Evolutionary conservation across 179 eudicot species (phyloP).

Genomic region (Heliamphora pulchella): DNA sequence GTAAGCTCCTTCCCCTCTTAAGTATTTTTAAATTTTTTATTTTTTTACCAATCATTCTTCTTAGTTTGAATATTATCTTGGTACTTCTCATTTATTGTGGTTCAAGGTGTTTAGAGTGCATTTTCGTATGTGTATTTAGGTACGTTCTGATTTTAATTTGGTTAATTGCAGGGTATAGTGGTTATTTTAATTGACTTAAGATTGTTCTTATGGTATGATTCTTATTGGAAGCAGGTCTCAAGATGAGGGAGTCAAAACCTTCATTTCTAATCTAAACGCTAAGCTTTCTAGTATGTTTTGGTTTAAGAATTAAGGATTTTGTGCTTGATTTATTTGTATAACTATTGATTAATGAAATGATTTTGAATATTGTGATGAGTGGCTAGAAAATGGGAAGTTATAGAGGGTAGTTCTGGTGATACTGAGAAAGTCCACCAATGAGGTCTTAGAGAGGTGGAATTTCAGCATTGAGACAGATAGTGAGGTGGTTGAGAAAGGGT

Average conservation of each 20-base stretch:
- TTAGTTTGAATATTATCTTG: too few species aligned
- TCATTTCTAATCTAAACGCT: conserved; percentile 64
- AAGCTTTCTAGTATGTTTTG: conserved; percentile 60
- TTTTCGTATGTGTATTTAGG: too few species aligned
- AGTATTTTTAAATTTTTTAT: too few species aligned
- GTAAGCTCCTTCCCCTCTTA: too few species aligned
- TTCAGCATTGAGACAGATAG: conserved; percentile 86
- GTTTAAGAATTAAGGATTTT: not conserved
- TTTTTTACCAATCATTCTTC: too few species aligned
- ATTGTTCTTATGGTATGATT: too few species aligned
- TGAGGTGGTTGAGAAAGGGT: conserved; percentile 90
- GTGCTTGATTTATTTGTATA: not conserved
- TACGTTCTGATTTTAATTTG: too few species aligned
- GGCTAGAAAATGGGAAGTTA: conserved; percentile 92
- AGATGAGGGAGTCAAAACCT: conserved; percentile 86
- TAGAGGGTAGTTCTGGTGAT: conserved; percentile 88
- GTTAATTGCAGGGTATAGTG: too few species aligned
- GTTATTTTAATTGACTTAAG: too few species aligned
- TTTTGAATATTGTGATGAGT: conserved; percentile 37
- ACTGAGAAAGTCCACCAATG: conserved; percentile 73
- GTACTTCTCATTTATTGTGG: too few species aligned
- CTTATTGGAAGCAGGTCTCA: conserved; percentile 23
- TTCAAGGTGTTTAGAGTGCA: too few species aligned
- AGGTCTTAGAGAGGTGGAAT: conserved; percentile 96
- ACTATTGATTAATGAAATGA: not conserved